These are phyloP conservation scores for Fusarium algeriense DNA, from an alignment of 2,329 filamentous ascomycete species.

Conservation along the genomic window DNA sequence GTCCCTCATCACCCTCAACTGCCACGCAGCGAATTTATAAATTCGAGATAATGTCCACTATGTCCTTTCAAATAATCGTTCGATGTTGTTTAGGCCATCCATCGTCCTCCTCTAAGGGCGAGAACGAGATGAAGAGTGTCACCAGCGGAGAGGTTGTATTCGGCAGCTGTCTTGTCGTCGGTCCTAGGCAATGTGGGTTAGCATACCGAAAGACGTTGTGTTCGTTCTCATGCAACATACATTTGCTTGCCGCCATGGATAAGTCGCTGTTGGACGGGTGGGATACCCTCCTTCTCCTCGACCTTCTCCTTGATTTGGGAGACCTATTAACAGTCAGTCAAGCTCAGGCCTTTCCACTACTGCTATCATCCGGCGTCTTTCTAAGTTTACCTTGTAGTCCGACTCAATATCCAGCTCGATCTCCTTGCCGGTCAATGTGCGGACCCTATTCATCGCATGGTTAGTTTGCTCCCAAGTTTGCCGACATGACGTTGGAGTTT, in stretches of 20 bases:
- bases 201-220: background rate
- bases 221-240: constrained; percentile 61
- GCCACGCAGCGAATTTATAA: constrained; percentile 2
- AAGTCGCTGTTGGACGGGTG: constrained; percentile 93
- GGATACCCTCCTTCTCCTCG: constrained; percentile 98
- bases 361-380: background rate
- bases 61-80: constrained; percentile 11
- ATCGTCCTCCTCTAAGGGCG: constrained; percentile 83
- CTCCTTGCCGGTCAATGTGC: constrained; percentile 97
- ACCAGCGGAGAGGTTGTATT: constrained; percentile 91
- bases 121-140: constrained; percentile 96
- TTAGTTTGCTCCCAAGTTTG: constrained; percentile 36
- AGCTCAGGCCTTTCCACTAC: background rate
- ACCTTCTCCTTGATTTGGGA: constrained; percentile 98
- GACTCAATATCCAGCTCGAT: constrained; percentile 98
- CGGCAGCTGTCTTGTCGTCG: constrained; percentile 92
- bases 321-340: constrained; percentile 68
- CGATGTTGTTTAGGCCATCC: constrained; percentile 33
- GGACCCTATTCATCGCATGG: constrained; percentile 73
- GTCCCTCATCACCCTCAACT: constrained; percentile 10
- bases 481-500: constrained; percentile 17
- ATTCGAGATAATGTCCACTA: background rate
- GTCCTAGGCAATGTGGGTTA: constrained; percentile 67
- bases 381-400: constrained; percentile 81
- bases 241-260: constrained; percentile 99